These are phyloP conservation scores for Citeromyces matritensis DNA, from an alignment of 805 yeast genomes.

Conservation along the genomic window DNA sequence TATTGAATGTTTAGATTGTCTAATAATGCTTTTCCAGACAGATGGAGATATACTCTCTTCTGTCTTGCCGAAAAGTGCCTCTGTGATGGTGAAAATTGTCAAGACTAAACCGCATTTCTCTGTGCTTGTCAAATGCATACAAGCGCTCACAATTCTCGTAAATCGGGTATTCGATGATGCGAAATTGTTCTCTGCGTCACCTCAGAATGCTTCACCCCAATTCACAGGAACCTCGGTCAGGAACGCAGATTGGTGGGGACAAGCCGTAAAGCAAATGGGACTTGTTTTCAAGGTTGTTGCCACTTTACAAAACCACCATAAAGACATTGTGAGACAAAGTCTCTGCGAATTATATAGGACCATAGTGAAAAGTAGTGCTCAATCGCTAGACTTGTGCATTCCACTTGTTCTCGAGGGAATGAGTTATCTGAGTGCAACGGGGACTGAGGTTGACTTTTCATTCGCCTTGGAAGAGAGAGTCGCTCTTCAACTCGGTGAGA, in stretches of 20 bases:
- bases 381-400: constrained; percentile 18
- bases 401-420: constrained; percentile 19
- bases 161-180: constrained; percentile 24
- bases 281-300: constrained; percentile 24
- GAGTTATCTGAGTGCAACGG: constrained; percentile 3
- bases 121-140: constrained; percentile 15
- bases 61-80: constrained; percentile 36
- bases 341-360: constrained; percentile 14
- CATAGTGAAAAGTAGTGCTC: constrained; percentile 16
- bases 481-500: too few relatives aligned
- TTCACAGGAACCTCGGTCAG: constrained; percentile 9
- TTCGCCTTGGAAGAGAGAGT: background rate
- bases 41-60: constrained; percentile 23
- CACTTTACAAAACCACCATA: constrained; percentile 11
- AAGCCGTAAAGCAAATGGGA: constrained; percentile 32
- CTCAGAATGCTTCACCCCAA: background rate
- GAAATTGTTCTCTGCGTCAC: constrained; percentile 12
- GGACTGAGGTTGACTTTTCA: too few relatives aligned
- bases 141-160: constrained; percentile 14
- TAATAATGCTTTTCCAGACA: too few relatives aligned
- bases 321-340: constrained; percentile 16
- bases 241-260: constrained; percentile 37
- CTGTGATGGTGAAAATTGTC: constrained; percentile 23
- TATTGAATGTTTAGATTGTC: too few relatives aligned
- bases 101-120: constrained; percentile 18